Evolutionary conservation across 2,329 filamentous ascomycete genomes (phyloP).

Genomic region (Hypoxylon sp.): DNA sequence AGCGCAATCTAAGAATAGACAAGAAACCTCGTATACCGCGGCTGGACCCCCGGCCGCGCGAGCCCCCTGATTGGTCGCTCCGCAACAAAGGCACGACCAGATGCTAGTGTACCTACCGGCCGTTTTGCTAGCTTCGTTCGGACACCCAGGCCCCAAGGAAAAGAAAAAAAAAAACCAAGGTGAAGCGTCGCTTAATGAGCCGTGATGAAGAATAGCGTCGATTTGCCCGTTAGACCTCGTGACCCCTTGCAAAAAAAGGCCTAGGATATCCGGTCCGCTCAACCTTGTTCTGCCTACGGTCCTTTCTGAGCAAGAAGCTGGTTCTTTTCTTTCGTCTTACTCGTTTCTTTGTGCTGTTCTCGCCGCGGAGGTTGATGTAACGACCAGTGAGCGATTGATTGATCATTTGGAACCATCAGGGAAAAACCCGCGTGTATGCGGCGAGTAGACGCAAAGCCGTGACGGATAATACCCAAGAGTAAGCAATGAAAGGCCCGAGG

Average conservation of each 20-base stretch:
- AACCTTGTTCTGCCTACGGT: neutral
- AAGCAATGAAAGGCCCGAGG: constrained; percentile 32
- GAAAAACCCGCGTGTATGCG: constrained; percentile 10
- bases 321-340: neutral
- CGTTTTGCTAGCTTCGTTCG: constrained; percentile 11
- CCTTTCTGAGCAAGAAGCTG: neutral
- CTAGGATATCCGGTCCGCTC: constrained; percentile 10
- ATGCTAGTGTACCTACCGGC: too few relatives aligned
- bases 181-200: neutral
- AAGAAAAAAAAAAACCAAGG: neutral
- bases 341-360: constrained; percentile 6
- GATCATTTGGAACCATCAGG: neutral
- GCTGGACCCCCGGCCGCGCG: constrained; percentile 28
- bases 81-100: too few relatives aligned
- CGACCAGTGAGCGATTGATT: too few relatives aligned
- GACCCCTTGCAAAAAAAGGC: neutral
- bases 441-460: constrained; percentile 8
- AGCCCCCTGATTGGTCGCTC: constrained; percentile 25
- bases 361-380: neutral
- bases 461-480: constrained; percentile 21
- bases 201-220: neutral
- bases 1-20: constrained; percentile 36
- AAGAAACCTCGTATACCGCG: constrained; percentile 40
- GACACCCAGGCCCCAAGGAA: too few relatives aligned
- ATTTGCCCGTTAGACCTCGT: constrained; percentile 9